Conservation (phyloP, 192 early-diverging fungal species). For the Coemansia sp. region DNA sequence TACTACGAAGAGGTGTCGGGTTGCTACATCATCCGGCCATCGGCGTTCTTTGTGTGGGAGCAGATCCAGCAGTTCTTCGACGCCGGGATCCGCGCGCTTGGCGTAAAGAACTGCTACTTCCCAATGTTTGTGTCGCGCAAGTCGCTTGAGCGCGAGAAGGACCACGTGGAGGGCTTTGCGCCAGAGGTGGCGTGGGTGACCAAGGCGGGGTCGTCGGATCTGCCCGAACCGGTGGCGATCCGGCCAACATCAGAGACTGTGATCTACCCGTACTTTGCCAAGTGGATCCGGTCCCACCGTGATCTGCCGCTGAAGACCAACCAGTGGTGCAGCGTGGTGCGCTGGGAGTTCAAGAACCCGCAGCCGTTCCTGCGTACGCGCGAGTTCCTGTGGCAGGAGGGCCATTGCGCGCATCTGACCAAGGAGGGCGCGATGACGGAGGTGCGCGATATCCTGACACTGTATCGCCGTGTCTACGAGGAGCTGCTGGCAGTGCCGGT, state of each 20-base stretch:
- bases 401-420: conserved; percentile 94
- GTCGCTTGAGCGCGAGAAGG: conserved; percentile 94
- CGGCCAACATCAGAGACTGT: conserved; percentile 99
- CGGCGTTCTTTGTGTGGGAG: conserved; percentile 96
- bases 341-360: conserved; percentile 99
- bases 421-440: conserved; percentile 85
- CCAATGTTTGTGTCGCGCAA: conserved; percentile 96
- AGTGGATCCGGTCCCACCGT: conserved; percentile 97
- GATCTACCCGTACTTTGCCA: conserved; percentile 99
- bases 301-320: conserved; percentile 96
- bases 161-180: conserved; percentile 99
- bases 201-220: conserved; percentile 85
- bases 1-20: conserved; percentile 95
- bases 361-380: conserved; percentile 98
- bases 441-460: conserved; percentile 86
- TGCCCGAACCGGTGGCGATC: conserved; percentile 97
- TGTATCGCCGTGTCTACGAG: conserved; percentile 96
- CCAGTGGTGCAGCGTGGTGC: conserved; percentile 99
- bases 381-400: conserved; percentile 99
- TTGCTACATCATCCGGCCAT: conserved; percentile 98
- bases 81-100: conserved; percentile 82
- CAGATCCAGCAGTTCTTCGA: conserved; percentile 95
- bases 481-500: conserved; percentile 97
- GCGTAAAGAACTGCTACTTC: conserved; percentile 98
- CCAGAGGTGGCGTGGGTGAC: conserved; percentile 99